Base-by-base conservation (phyloP, 208 protist genomes). In the Trypanosoma rangeli region DNA sequence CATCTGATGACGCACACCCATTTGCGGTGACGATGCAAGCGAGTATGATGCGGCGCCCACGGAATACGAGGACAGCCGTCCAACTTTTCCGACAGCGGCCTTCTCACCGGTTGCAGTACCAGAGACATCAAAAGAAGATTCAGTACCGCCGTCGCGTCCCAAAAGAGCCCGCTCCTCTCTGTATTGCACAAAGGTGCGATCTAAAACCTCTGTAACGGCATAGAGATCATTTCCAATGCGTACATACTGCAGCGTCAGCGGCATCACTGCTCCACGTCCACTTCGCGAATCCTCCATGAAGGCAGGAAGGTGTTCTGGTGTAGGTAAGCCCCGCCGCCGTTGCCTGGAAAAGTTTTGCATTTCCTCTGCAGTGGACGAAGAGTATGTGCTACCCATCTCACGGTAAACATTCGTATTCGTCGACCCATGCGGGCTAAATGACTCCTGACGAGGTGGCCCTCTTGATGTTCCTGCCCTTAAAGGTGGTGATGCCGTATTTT, bases 181-280 rank as follows among this genome's bases (percentile, higher is more conserved):
- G 75, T 90, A 91, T 64, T 94, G 85, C 39, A 86, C 63, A 61
- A 94, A 89, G 13, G 85, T 86, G 52, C 74, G 70, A 67, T 91
- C 88, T 7, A 80, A 74, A 16, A 94, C 74, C 56, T 89, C 79
- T 5, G 70, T 83, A n/a, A 91, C 78, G 35, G 68, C 72, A 74
- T 90, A 94, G 8, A 94, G 73, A 63, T 83, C 74, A 54, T 88
- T 73, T 29, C 84, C 83, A 52, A 94, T 77, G 52, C 88, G 83
- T 10, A 88, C 58, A 63, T 91, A 91, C 10, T 76, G 68, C 26
- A 94, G 73, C 12, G 68, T 46, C 13, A 94, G 68, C 8, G 74
- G 76, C 5, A 94, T 59, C 9, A 63, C 64, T 3, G 90, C 55
- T 3, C 88, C 88, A 22, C 78, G 76, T 1, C 20, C 24, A 39